Percentiles rank a stretch among this genome's conserved stretches.
phyloP scores from a whole-genome alignment of 306 rosid species.

The Casuarina equisetifolia region DNA sequence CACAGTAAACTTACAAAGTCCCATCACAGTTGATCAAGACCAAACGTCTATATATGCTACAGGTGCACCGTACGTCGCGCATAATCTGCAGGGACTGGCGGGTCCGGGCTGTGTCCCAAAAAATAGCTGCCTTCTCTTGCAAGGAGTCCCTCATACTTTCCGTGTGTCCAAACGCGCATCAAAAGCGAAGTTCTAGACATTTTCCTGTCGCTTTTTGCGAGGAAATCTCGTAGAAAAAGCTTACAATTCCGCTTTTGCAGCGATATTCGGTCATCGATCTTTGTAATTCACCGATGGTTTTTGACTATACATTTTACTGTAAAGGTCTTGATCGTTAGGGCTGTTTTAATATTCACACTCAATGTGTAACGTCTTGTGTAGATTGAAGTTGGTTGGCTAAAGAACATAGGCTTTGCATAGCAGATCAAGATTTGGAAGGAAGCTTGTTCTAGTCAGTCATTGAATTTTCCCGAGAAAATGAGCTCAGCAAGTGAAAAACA shows the following conservation, averaged over 20 bases:
- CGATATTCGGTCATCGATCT: neutral
- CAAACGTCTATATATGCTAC: too few relatives aligned
- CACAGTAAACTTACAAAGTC: too few relatives aligned
- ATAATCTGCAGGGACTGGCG: too few relatives aligned
- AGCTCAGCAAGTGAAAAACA: constrained; percentile 12
- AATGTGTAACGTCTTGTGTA: neutral
- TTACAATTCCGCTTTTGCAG: neutral
- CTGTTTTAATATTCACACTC: neutral
- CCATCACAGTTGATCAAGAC: too few relatives aligned
- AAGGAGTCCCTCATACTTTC: constrained; percentile 28
- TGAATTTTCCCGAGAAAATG: constrained; percentile 38
- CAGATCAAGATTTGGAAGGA: constrained; percentile 9
- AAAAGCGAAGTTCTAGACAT: constrained; percentile 4
- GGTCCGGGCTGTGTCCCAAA: neutral
- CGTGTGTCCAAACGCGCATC: constrained; percentile 11
- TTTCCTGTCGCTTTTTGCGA: constrained; percentile 8
- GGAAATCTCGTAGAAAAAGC: constrained; percentile 21
- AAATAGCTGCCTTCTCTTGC: constrained; percentile 19
- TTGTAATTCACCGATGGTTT: neutral
- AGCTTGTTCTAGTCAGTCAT: neutral
- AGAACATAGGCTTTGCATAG: neutral
- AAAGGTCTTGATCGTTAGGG: constrained; percentile 19
- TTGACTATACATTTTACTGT: neutral
- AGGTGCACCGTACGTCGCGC: too few relatives aligned
- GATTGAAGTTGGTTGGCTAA: neutral